Conservation (phyloP, 2,329 filamentous ascomycete genomes). For the Aspergillus puulaauensis region DNA sequence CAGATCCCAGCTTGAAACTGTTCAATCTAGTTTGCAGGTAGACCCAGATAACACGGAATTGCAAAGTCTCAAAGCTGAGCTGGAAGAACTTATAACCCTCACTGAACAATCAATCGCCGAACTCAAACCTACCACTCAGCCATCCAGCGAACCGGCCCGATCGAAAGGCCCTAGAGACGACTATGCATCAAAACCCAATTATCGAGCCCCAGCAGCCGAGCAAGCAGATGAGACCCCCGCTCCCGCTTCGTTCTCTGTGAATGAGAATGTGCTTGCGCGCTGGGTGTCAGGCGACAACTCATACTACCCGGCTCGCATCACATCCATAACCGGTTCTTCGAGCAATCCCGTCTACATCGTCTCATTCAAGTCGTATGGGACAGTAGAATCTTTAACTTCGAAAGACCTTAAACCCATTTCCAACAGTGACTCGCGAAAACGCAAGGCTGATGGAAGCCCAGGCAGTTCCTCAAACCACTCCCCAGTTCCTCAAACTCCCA, state of each 20-base stretch:
- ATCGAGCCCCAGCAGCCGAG: constrained; percentile 46
- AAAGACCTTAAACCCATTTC: constrained; percentile 80
- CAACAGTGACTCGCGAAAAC: constrained; percentile 67
- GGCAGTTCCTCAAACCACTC: constrained; percentile 48
- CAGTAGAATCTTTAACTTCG: constrained; percentile 75
- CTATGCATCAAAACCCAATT: constrained; percentile 68
- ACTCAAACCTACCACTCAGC: constrained; percentile 59
- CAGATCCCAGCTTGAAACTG: constrained; percentile 69
- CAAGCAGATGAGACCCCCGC: constrained; percentile 54
- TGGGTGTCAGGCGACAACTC: constrained; percentile 86
- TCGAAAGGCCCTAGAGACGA: constrained; percentile 83
- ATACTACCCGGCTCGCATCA: constrained; percentile 91
- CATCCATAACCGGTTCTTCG: constrained; percentile 89
- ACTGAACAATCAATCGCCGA: constrained; percentile 80
- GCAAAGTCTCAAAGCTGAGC: constrained; percentile 72
- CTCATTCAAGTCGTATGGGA: constrained; percentile 86
- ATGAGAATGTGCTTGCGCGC: constrained; percentile 86
- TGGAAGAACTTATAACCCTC: constrained; percentile 76
- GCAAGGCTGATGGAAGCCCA: constrained; percentile 79
- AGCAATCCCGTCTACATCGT: constrained; percentile 90
- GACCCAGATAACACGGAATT: constrained; percentile 80
- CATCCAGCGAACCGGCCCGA: constrained; percentile 42
- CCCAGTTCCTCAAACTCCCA: constrained; percentile 40
- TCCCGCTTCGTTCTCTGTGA: constrained; percentile 71
- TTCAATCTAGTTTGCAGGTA: constrained; percentile 72